Percentiles rank a stretch among this genome's conserved stretches.
Conservation (phyloP, 2,329 filamentous ascomycete genomes). For the Neonectria coccinea region DNA sequence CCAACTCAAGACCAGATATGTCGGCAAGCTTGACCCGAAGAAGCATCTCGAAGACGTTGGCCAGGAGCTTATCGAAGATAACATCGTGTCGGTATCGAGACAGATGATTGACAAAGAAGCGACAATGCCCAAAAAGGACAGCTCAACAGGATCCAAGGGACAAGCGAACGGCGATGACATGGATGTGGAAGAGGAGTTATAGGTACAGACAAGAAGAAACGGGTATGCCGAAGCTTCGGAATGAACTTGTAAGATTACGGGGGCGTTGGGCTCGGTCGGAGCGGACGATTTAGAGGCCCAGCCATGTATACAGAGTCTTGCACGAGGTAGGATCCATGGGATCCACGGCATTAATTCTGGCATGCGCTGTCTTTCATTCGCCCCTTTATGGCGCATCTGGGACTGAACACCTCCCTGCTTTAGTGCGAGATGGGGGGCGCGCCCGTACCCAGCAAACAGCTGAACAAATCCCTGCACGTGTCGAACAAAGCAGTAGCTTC, state of each 20-base stretch:
- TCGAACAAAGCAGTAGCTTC: constrained; percentile 18
- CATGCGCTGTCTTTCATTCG: constrained; percentile 20
- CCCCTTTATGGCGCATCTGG: constrained; percentile 18
- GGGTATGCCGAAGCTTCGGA: constrained; percentile 38
- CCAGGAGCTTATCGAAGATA: constrained; percentile 97
- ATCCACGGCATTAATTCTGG: constrained; percentile 39
- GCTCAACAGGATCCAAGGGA: constrained; percentile 59
- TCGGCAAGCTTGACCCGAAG: constrained; percentile 98
- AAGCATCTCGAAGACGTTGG: constrained; percentile 98
- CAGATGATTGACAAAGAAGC: constrained; percentile 99
- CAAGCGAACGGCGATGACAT: constrained; percentile 70
- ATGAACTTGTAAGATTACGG: constrained; percentile 49
- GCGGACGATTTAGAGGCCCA: constrained; percentile 45
- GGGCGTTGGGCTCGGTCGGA: constrained; percentile 48
- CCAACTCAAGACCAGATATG: constrained; percentile 97
- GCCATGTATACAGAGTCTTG: constrained; percentile 43
- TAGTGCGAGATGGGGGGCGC: constrained; percentile 8
- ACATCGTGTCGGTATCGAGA: constrained; percentile 96
- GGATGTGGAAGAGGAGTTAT: constrained; percentile 75
- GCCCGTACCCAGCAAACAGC: constrained; percentile 11
- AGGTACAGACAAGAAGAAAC: constrained; percentile 36
- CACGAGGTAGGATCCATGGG: constrained; percentile 40
- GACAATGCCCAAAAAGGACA: constrained; percentile 82
- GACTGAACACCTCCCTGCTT: constrained; percentile 9
- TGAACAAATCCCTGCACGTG: constrained; percentile 20